A percentile compares a stretch with the other conserved stretches of the same genome.
Conservation (phyloP, 1,284 basidiomycete species). For the Apiotrichum montevideense region DNA sequence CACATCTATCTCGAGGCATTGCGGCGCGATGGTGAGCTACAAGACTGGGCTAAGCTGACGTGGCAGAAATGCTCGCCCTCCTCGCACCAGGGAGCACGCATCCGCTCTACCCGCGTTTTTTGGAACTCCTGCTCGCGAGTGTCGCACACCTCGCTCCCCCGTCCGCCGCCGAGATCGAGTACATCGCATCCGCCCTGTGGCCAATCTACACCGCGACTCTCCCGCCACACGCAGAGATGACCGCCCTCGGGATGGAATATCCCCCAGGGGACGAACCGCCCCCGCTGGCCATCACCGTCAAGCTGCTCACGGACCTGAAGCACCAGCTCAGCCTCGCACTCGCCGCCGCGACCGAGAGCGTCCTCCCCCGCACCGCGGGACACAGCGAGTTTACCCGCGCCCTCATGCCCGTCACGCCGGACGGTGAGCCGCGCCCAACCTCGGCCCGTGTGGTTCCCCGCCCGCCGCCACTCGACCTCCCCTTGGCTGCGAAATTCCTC, state of each 20-base stretch:
- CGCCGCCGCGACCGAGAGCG: constrained; percentile 32
- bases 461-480: constrained; percentile 45
- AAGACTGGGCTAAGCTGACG: constrained; percentile 29
- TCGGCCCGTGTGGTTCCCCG: constrained; percentile 23
- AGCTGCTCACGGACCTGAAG: constrained; percentile 44
- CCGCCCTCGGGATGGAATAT: constrained; percentile 17
- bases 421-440: constrained; percentile 2
- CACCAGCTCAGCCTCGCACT: constrained; percentile 35
- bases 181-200: constrained; percentile 72
- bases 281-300: constrained; percentile 30
- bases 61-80: constrained; percentile 24
- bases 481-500: constrained; percentile 65
- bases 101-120: constrained; percentile 62
- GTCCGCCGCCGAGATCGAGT: constrained; percentile 61
- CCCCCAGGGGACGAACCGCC: constrained; percentile 19
- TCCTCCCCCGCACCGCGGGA: constrained; percentile 30
- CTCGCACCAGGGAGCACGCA: constrained; percentile 34
- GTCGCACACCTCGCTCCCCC: constrained; percentile 59
- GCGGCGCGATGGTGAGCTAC: constrained; percentile 56
- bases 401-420: constrained; percentile 11
- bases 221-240: constrained; percentile 35
- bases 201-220: constrained; percentile 51
- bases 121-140: constrained; percentile 58
- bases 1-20: constrained; percentile 59
- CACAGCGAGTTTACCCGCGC: constrained; percentile 25